Evolutionary conservation across 768 basidiomycete genomes (phyloP), one percentile per base, ranked within the genome.

Genomic region (Neoboletus magnificus): DNA sequence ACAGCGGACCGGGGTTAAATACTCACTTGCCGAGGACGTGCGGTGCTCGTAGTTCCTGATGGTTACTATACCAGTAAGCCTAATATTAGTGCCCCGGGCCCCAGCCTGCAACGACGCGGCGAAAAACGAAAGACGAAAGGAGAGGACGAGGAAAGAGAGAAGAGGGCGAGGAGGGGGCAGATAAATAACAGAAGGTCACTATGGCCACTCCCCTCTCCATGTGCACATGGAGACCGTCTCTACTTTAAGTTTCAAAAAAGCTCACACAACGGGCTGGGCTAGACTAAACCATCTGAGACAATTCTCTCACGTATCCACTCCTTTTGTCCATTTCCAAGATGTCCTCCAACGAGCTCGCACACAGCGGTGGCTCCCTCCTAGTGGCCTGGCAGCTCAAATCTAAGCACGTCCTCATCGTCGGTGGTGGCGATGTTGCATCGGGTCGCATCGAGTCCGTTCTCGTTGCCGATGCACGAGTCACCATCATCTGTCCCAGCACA

Each of bases 371-470:
- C 8, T 95, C 94, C 1, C 82, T 98, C 43, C 81, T 98, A 39
- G 76, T 98, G 60, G 96, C 97, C 35, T 97, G 92, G 89, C 94
- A 96, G 71, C 87, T 98, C 70, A 85, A 82, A 55, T 75, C 80
- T 62, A 93, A 90, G 62, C 79, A 76, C 20, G 92, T 97, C 44
- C 87, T 98, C 66, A 82, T 98, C 63, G 83, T 98, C 61, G 97
- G 97, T 41, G 97, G 96, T 10, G 97, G 97, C 46, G 85, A 88
- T 55, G 89, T 99, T 48, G 96, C 94, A 3, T 86, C 93, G 3
- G 84, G 90, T 49, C 85, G 97, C 51, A 80, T 98, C 52, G 86
- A 89, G 65, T 89, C 91, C 60, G 80, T 95, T 62, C 86, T 99
- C 60, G 77, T 77, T 51, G 84, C 93, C 10, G 89, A 89, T 59